A percentile compares a stretch with the other conserved stretches of the same genome.
Conservation (phyloP, 148 eudicot species). For the Persicaria tinctoria region DNA sequence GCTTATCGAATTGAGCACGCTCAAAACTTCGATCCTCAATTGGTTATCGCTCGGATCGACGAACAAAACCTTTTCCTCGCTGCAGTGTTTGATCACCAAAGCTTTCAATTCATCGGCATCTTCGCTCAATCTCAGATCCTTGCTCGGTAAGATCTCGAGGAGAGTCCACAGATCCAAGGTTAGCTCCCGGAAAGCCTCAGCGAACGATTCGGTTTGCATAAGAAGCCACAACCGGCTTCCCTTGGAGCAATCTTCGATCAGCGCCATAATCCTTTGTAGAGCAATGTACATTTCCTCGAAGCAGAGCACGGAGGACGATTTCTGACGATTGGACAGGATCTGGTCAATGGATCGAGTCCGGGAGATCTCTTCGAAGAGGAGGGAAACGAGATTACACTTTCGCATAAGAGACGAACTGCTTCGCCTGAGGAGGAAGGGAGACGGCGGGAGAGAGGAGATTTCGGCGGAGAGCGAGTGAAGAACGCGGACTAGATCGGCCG, state of each 20-base stretch:
- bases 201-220: constrained; percentile 38
- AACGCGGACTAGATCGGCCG: constrained; percentile 29
- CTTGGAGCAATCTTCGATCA: constrained; percentile 55
- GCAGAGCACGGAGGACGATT: constrained; percentile 46
- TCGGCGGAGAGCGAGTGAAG: constrained; percentile 40
- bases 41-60: constrained; percentile 33
- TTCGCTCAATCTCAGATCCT: constrained; percentile 46
- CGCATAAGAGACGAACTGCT: constrained; percentile 39
- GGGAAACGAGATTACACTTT: constrained; percentile 36
- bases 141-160: constrained; percentile 55
- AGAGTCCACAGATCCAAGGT: constrained; percentile 55
- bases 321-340: background rate
- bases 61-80: constrained; percentile 13
- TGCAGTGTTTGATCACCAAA: constrained; percentile 53
- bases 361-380: constrained; percentile 49
- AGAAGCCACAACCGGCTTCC: constrained; percentile 79
- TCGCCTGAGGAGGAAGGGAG: constrained; percentile 28
- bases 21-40: constrained; percentile 33
- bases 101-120: constrained; percentile 52
- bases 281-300: constrained; percentile 73
- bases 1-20: constrained; percentile 44
- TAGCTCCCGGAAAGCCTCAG: constrained; percentile 48
- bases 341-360: constrained; percentile 11
- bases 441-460: constrained; percentile 37
- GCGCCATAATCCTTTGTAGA: constrained; percentile 44